phyloP scores from a whole-genome alignment of 2,329 filamentous ascomycete species.

The Juglanconis sp. region DNA sequence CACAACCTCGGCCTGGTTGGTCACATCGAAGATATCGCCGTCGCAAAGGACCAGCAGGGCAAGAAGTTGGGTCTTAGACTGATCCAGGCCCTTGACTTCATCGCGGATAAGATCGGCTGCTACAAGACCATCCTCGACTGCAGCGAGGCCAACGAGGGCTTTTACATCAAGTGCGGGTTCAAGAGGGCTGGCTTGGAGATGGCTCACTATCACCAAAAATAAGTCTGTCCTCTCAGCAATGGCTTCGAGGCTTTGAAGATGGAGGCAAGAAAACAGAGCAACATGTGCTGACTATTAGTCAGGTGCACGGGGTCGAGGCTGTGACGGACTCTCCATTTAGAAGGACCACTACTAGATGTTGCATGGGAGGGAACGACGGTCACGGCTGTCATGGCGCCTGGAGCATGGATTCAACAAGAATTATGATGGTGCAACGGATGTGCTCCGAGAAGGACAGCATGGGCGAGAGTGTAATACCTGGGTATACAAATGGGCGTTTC shows the following conservation, averaged over 20 bases:
- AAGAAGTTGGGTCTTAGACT: slow-evolving; percentile 92
- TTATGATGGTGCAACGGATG: not conserved
- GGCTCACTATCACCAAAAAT: slow-evolving; percentile 82
- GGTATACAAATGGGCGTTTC: not conserved
- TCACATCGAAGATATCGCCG: slow-evolving; percentile 97
- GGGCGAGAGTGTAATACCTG: not conserved
- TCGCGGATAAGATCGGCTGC: slow-evolving; percentile 85
- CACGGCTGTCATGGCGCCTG: not conserved
- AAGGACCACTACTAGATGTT: not conserved
- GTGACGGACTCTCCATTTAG: not conserved
- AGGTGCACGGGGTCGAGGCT: slow-evolving; percentile 14
- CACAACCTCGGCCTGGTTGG: slow-evolving; percentile 80
- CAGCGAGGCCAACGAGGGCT: slow-evolving; percentile 92
- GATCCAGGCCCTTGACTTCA: slow-evolving; percentile 87
- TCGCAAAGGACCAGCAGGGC: slow-evolving; percentile 91
- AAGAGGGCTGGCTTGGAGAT: slow-evolving; percentile 90
- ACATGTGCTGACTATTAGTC: slow-evolving; percentile 7
- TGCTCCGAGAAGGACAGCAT: not conserved
- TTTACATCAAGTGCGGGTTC: slow-evolving; percentile 98
- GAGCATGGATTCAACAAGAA: not conserved
- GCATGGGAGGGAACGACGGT: not conserved
- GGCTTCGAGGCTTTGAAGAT: not conserved
- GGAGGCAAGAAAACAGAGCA: not conserved
- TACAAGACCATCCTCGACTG: slow-evolving; percentile 98
- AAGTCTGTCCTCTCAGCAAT: slow-evolving; percentile 7